These are phyloP conservation scores for Tolypocladium pustulatum DNA, from an alignment of 2,329 filamentous ascomycete species.

Conservation along the genomic window DNA sequence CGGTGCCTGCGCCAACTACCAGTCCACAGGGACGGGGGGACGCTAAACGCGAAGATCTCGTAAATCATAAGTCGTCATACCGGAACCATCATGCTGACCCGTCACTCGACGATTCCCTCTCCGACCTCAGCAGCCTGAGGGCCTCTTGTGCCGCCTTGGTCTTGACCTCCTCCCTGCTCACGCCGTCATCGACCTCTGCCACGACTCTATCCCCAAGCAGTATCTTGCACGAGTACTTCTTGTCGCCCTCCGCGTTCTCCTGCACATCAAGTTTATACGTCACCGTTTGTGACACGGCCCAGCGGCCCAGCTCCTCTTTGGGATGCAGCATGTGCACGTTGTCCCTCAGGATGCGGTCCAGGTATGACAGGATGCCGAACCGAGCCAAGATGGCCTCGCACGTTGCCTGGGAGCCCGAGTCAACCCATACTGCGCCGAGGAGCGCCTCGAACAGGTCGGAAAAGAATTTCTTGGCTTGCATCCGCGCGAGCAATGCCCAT, in stretches of 20 bases:
- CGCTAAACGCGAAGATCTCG: not conserved
- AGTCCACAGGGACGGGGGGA: not conserved
- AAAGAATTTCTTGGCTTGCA: constrained; percentile 65
- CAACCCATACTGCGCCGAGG: constrained; percentile 75
- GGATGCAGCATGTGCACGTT: constrained; percentile 49
- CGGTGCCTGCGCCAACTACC: not conserved
- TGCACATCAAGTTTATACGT: constrained; percentile 35
- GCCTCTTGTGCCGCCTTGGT: constrained; percentile 45
- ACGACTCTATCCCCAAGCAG: constrained; percentile 35
- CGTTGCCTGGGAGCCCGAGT: constrained; percentile 51
- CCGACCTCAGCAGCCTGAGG: constrained; percentile 22
- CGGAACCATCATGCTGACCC: not conserved
- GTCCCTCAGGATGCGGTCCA: constrained; percentile 51
- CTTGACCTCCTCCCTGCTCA: constrained; percentile 41
- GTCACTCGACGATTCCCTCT: constrained; percentile 3
- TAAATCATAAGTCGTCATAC: not conserved
- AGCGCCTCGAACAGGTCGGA: constrained; percentile 76
- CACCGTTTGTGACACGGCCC: constrained; percentile 42
- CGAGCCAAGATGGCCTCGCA: constrained; percentile 52
- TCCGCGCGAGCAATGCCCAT: constrained; percentile 59
- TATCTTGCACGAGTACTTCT: constrained; percentile 34
- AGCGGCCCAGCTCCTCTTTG: constrained; percentile 56
- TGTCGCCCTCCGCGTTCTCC: constrained; percentile 10
- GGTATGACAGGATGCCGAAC: constrained; percentile 53
- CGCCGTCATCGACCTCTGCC: constrained; percentile 32